Conservation (phyloP, 2,329 filamentous ascomycete species). For the Penicillium sumatraense region DNA sequence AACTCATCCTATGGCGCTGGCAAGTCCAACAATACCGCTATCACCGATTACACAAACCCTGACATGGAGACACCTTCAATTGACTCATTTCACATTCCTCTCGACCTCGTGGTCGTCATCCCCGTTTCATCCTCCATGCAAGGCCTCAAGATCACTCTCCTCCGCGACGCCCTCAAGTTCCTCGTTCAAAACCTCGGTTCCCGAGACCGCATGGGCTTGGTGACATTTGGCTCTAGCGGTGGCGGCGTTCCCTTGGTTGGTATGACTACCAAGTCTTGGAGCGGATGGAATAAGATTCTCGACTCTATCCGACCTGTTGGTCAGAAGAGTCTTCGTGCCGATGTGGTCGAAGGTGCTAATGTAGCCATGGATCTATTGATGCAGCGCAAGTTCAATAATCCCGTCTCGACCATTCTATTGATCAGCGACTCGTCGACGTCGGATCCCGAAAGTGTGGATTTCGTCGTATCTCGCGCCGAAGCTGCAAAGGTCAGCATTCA, state of each 20-base stretch:
- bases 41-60: slow-evolving; percentile 87
- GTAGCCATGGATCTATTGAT: slow-evolving; percentile 98
- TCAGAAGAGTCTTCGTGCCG: slow-evolving; percentile 93
- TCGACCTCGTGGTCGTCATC: slow-evolving; percentile 95
- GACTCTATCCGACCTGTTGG: slow-evolving; percentile 89
- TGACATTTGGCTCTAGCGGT: slow-evolving; percentile 93
- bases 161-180: slow-evolving; percentile 89
- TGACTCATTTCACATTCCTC: slow-evolving; percentile 84
- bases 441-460: slow-evolving; percentile 93
- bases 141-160: slow-evolving; percentile 94
- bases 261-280: slow-evolving; percentile 96
- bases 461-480: slow-evolving; percentile 94
- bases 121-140: slow-evolving; percentile 99
- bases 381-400: slow-evolving; percentile 95
- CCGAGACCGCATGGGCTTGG: slow-evolving; percentile 92
- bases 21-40: slow-evolving; percentile 83
- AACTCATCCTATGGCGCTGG: slow-evolving; percentile 81
- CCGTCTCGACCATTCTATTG: slow-evolving; percentile 90
- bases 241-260: slow-evolving; percentile 95
- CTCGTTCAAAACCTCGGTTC: slow-evolving; percentile 89
- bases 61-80: slow-evolving; percentile 54
- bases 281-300: slow-evolving; percentile 84
- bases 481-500: slow-evolving; percentile 97
- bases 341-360: slow-evolving; percentile 96
- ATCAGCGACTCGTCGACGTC: slow-evolving; percentile 97